Percentiles rank a stretch among this genome's conserved stretches.
Conservation (phyloP, 345 rosid genomes). For the Ceriops decandra region DNA sequence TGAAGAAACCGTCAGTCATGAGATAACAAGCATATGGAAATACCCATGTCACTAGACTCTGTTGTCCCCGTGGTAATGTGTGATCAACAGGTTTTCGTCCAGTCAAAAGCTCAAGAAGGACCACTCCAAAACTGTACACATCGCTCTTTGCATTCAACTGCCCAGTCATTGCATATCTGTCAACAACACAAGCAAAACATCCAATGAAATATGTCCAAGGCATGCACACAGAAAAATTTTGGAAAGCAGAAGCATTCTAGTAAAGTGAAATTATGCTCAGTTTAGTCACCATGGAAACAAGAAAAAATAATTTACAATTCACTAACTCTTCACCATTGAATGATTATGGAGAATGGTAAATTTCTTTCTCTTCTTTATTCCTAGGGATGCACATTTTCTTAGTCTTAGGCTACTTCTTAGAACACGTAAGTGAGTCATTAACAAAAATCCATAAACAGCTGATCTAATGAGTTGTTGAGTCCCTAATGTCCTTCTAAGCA, state of each 20-base stretch:
- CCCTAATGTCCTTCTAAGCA: background rate
- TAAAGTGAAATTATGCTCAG: background rate
- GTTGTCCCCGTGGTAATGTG: conserved; percentile 35
- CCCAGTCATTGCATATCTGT: conserved; percentile 36
- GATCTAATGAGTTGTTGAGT: background rate
- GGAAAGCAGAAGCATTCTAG: background rate
- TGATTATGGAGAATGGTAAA: background rate
- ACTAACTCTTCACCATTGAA: background rate
- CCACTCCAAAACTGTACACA: conserved; percentile 37
- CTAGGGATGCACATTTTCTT: background rate
- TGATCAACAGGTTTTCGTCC: conserved; percentile 37
- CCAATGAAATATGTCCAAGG: background rate
- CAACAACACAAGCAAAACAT: conserved; percentile 4
- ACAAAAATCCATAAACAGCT: background rate
- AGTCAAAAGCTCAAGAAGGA: conserved; percentile 34
- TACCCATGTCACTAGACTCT: conserved; percentile 40
- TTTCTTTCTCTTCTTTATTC: conserved; percentile 3
- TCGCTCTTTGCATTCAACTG: conserved; percentile 37
- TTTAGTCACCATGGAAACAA: background rate
- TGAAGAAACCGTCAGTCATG: background rate
- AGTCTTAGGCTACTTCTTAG: conserved; percentile 6
- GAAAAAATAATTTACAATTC: conserved; percentile 1
- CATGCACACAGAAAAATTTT: background rate
- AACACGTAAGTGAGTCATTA: background rate
- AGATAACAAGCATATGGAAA: background rate